Evolutionary conservation across 106 monocot species (phyloP), one percentile per base, ranked within the genome.

Genomic region (Acanthochlamys bracteata): DNA sequence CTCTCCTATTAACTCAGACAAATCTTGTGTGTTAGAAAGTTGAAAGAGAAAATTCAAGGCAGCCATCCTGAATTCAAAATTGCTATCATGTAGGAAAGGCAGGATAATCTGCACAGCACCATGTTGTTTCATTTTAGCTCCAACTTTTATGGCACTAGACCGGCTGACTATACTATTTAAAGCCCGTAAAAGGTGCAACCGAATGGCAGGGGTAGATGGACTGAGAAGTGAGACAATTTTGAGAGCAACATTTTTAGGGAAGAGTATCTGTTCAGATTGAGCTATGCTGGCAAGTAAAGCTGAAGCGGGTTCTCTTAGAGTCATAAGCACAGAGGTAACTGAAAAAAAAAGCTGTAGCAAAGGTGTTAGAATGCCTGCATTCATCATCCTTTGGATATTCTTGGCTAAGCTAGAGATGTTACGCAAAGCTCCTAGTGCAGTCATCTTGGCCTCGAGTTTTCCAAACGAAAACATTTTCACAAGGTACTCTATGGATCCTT

Each of bases 281-380:
- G 89, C 76, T 63, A 85, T 57, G 55, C 59, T 80, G 46, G 88
- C 74, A 10, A 93, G 89, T 25, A 89, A 70, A 7, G 84, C 84
- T 24, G 93, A 72, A 19, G 93, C 88, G 0, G 93, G 93, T 45
- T 85, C 93, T 21, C 80, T 65, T 23, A 93, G 84, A 60, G 85
- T 85, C 77, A 85, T 68, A 15, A 83, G 55, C 26, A 93, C 93
- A 0, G 93, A 93, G 10, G 93, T 93, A 20, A 93, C 93, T 13
- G 93, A 93, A 65, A 89, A 93, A 1, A 93, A 85, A 17, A 85
- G 71, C 41, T 89, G 93, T 66, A 93, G 75, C 19, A 93, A 65
- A 20, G 79, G 78, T 43, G 67, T 20, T 10, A 85, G 41, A 16
- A 89, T 72, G 10, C 85, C 85, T 22, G 82, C 61, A 55, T 78